A percentile compares a stretch with the other conserved stretches of the same genome.
Conservation (phyloP, 768 basidiomycete genomes). For the Termitomyces sp. region DNA sequence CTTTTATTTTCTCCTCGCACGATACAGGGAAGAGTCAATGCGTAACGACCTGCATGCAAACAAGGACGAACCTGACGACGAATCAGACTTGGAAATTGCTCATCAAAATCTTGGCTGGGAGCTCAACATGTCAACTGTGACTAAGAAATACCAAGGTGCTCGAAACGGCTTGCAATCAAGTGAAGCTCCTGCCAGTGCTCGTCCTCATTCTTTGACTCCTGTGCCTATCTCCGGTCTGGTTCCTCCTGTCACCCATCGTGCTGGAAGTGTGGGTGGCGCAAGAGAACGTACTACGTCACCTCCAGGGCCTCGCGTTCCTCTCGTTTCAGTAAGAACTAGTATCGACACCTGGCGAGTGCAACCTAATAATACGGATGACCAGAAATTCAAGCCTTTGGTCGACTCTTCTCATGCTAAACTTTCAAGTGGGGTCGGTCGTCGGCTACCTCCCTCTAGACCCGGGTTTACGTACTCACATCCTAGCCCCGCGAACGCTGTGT, state of each 20-base stretch:
- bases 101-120: constrained; percentile 36
- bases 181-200: constrained; percentile 13
- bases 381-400: constrained; percentile 4
- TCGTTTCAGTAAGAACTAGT: constrained; percentile 12
- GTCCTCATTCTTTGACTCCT: constrained; percentile 13
- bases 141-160: constrained; percentile 24
- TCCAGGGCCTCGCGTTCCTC: constrained; percentile 41
- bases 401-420: constrained; percentile 18
- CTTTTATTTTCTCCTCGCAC: constrained; percentile 79
- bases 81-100: constrained; percentile 19
- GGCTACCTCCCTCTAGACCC: constrained; percentile 28
- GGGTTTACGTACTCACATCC: constrained; percentile 30
- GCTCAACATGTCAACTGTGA: constrained; percentile 22
- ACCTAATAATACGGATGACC: constrained; percentile 3
- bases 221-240: constrained; percentile 9
- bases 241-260: constrained; percentile 17
- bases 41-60: constrained; percentile 44
- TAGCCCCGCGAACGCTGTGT: constrained; percentile 6
- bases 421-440: constrained; percentile 17
- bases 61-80: constrained; percentile 23
- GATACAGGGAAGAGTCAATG: constrained; percentile 59
- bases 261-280: constrained; percentile 17
- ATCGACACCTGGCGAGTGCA: constrained; percentile 20
- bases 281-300: constrained; percentile 43
- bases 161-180: constrained; percentile 14